phyloP scores from a whole-genome alignment of 1,139 yeast species.

The Pneumocystis sp. region DNA sequence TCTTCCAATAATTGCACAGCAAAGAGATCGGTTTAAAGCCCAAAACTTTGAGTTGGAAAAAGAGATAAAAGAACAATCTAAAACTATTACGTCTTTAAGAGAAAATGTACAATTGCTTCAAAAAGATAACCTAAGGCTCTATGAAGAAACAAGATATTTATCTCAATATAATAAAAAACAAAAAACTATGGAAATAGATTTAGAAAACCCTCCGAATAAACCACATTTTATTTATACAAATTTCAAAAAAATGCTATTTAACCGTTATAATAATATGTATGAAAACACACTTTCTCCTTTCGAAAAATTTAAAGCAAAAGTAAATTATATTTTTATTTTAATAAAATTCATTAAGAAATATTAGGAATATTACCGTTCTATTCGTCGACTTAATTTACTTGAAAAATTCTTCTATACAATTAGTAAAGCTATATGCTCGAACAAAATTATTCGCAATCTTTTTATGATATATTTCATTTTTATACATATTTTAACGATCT shows the following conservation, averaged over 20 bases:
- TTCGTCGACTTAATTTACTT: constrained; percentile 55
- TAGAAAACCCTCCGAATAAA: neutral
- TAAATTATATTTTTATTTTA: neutral
- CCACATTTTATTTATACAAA: neutral
- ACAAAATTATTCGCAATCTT: constrained; percentile 54
- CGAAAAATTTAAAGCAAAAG: constrained; percentile 58
- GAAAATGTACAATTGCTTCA: constrained; percentile 51
- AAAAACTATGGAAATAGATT: neutral
- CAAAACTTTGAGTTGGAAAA: constrained; percentile 73
- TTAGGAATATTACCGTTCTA: constrained; percentile 57
- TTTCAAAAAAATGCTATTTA: neutral
- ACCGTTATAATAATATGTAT: constrained; percentile 41
- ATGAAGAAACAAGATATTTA: constrained; percentile 65
- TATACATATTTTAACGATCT: constrained; percentile 59
- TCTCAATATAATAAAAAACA: constrained; percentile 27
- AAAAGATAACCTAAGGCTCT: constrained; percentile 61
- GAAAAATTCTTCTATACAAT: constrained; percentile 66
- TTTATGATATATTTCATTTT: constrained; percentile 62
- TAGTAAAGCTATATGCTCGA: constrained; percentile 60
- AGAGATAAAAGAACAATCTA: constrained; percentile 48
- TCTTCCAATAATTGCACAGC: constrained; percentile 80
- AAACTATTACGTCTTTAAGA: constrained; percentile 42
- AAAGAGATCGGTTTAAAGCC: constrained; percentile 77
- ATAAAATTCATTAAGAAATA: neutral
- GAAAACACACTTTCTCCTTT: constrained; percentile 73